Conservation (phyloP, 352 stramenopile genomes). For the Globisporangium uncinulatum region DNA sequence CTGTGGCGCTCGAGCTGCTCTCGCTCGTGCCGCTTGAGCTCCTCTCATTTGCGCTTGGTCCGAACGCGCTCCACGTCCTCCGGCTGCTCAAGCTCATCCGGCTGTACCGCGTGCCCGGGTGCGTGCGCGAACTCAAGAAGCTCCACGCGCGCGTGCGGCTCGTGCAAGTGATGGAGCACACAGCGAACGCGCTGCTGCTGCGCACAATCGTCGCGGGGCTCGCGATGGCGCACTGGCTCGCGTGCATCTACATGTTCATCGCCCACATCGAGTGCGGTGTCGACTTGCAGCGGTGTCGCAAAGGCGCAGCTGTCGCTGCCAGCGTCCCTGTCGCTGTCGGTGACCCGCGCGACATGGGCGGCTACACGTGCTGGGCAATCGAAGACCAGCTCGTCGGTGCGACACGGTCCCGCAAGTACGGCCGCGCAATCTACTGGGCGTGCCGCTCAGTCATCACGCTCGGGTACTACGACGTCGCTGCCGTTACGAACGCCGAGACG, state of each 20-base stretch:
- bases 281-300: slow-evolving; percentile 41
- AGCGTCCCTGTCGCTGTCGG: not conserved
- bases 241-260: slow-evolving; percentile 60
- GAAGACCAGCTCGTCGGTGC: slow-evolving; percentile 57
- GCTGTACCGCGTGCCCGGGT: slow-evolving; percentile 41
- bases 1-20: slow-evolving; percentile 37
- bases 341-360: not conserved
- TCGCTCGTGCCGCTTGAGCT: slow-evolving; percentile 52
- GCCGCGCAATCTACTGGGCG: slow-evolving; percentile 51
- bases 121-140: slow-evolving; percentile 41
- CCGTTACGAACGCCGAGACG: slow-evolving; percentile 49
- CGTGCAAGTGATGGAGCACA: slow-evolving; percentile 54
- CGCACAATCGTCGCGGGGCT: slow-evolving; percentile 43
- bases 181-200: slow-evolving; percentile 44
- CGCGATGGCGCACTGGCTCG: slow-evolving; percentile 45
- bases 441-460: slow-evolving; percentile 47
- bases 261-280: slow-evolving; percentile 66
- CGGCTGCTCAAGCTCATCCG: slow-evolving; percentile 47
- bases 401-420: slow-evolving; percentile 38
- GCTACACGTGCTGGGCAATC: slow-evolving; percentile 64
- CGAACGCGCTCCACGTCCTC: slow-evolving; percentile 53
- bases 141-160: slow-evolving; percentile 30
- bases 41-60: slow-evolving; percentile 27
- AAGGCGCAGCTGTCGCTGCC: slow-evolving; percentile 17
- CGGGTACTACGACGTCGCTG: slow-evolving; percentile 56